Evolutionary conservation across 768 basidiomycete genomes (phyloP), one percentile per base, ranked within the genome.

Genomic region (Rhodotorula graminis): DNA sequence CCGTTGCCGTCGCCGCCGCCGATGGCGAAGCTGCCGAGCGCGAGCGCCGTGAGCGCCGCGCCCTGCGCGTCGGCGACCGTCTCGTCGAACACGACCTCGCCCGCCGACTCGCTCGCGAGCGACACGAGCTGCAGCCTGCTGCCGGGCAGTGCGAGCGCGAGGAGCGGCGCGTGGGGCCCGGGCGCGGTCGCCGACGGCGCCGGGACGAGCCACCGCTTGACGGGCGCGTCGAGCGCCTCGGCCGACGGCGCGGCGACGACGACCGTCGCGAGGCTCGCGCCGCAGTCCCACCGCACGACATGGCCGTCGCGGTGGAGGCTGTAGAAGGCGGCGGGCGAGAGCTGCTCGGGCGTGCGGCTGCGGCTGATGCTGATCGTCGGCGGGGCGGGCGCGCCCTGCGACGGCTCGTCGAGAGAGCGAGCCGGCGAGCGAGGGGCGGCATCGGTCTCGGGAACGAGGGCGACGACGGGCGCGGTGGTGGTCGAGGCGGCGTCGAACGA

Each of bases 271-370:
- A 21, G 27, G 23, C 61, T 58, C 2, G 47, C 49, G 21, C 68
- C 67, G 18, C 87, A 80, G 11, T 82, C 79, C 87, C 87, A 90
- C 69, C 85, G 84, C 12, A 85, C 83, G 29, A 85, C 86, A 12
- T 82, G 71, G 5, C 89, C 88, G 72, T 85, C 87, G 61, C 87
- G 87, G 76, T 90, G 88, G 0, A 81, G 74, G 23, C 79, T 74
- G 56, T 76, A 77, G 49, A 80, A 69, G 53, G 74, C 90, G 21
- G 66, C 29, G 2, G 53, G 14, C 14, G 53, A n/a, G 3, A n/a
- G 53, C 18, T 31, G 49, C 47, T 56, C 47, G 44, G n/a, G 49
- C 31, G 37, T 60, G 27, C 64, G 40, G 25, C 21, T 8, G 23
- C 53, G n/a, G 60, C 56, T 69, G 49, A 50, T 52, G 33, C 64